phyloP scores from a whole-genome alignment of 495 filamentous ascomycete species.

The Aspergillus bertholletiae region DNA sequence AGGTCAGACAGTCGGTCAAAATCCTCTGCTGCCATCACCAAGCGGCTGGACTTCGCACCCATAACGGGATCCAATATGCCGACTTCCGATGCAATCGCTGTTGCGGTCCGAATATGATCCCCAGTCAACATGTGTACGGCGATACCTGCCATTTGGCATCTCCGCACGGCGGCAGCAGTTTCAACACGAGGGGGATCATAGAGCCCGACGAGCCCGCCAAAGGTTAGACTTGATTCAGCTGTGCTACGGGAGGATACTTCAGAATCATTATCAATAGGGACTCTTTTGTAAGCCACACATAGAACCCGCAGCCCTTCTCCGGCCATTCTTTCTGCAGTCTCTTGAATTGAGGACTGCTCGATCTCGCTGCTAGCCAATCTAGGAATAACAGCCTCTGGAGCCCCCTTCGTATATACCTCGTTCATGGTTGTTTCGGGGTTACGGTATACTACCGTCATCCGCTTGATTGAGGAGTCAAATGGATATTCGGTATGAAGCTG shows the following conservation, averaged over 20 bases:
- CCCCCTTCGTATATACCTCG: conserved; percentile 65
- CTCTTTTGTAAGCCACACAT: conserved; percentile 59
- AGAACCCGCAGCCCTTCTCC: conserved; percentile 78
- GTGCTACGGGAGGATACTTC: conserved; percentile 31
- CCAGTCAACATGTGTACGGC: conserved; percentile 69
- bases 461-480: conserved; percentile 79
- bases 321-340: conserved; percentile 60
- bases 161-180: conserved; percentile 46
- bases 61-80: conserved; percentile 55
- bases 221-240: conserved; percentile 52
- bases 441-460: conserved; percentile 74
- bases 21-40: conserved; percentile 59
- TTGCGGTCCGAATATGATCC: conserved; percentile 60
- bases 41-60: conserved; percentile 46
- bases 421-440: conserved; percentile 28
- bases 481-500: conserved; percentile 70
- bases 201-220: conserved; percentile 58
- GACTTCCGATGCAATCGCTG: conserved; percentile 59
- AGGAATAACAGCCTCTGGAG: conserved; percentile 60
- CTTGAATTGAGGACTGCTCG: conserved; percentile 51
- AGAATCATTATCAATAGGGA: conserved; percentile 18
- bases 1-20: conserved; percentile 60
- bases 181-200: conserved; percentile 70
- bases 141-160: conserved; percentile 61
- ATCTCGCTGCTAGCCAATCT: conserved; percentile 49